Conservation (phyloP, 371 early-diverging fungal species). For the Rhizopus stolonifer region DNA sequence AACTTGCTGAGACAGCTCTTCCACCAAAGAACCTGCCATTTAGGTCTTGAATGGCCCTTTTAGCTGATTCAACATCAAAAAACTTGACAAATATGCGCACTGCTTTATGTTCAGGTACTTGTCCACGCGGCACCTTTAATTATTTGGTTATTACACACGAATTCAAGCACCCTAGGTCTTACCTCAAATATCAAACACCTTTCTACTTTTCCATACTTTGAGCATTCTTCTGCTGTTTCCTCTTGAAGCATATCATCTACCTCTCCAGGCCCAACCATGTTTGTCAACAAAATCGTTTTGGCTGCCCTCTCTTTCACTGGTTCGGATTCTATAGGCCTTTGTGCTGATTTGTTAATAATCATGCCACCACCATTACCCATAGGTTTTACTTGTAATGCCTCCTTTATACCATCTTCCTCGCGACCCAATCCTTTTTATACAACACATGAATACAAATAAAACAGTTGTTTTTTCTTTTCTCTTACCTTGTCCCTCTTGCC, state of each 20-base stretch:
- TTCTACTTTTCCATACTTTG: constrained; percentile 71
- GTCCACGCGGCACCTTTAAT: constrained; percentile 44
- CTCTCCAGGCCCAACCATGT: constrained; percentile 72
- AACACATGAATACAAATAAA: not conserved
- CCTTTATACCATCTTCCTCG: constrained; percentile 37
- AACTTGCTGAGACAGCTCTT: constrained; percentile 60
- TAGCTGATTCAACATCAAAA: constrained; percentile 46
- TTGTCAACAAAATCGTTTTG: constrained; percentile 55
- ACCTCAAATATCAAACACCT: constrained; percentile 71
- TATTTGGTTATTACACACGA: not conserved
- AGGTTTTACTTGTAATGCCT: constrained; percentile 34
- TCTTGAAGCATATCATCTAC: constrained; percentile 72
- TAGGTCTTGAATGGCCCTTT: constrained; percentile 59
- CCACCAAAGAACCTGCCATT: constrained; percentile 81
- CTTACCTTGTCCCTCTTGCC: constrained; percentile 44
- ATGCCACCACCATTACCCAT: constrained; percentile 33
- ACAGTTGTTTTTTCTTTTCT: not conserved
- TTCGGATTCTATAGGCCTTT: not conserved
- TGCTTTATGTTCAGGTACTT: constrained; percentile 57
- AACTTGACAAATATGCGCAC: constrained; percentile 78
- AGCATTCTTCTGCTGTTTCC: constrained; percentile 78
- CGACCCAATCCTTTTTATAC: constrained; percentile 28
- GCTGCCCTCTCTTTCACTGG: constrained; percentile 17
- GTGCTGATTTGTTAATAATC: constrained; percentile 23
- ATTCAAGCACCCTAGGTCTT: not conserved